phyloP scores from a whole-genome alignment of 106 monocot genomes.

The Triglochin maritima region DNA sequence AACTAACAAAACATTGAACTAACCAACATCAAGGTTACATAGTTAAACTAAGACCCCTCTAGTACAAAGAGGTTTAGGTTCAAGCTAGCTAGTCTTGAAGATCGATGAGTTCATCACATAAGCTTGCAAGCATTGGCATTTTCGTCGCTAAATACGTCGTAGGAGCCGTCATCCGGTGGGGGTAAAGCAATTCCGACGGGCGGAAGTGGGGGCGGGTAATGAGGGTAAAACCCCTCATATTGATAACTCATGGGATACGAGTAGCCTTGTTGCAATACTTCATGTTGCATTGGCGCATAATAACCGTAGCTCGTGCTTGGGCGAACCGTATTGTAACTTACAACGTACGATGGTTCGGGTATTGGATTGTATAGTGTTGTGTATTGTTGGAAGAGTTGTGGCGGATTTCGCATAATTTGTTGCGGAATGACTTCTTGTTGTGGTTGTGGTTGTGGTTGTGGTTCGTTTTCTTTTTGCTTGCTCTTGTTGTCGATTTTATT shows the following conservation, averaged over 20 bases:
- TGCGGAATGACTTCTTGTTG: neutral
- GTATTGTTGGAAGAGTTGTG: neutral
- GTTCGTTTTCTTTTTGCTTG: neutral
- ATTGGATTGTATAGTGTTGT: neutral
- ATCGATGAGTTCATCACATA: conserved; percentile 29
- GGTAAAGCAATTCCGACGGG: conserved; percentile 4
- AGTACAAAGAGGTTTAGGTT: too few relatives aligned
- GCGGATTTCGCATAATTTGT: neutral
- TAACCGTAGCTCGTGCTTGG: conserved; percentile 33
- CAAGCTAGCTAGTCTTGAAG: too few relatives aligned
- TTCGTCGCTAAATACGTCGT: conserved; percentile 52
- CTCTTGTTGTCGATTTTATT: neutral
- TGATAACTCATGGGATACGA: conserved; percentile 1
- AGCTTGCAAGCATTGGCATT: conserved; percentile 44
- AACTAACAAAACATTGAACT: too few relatives aligned
- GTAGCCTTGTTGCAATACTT: neutral
- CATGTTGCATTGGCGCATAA: conserved; percentile 4
- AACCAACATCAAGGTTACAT: too few relatives aligned
- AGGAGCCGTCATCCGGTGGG: conserved; percentile 19
- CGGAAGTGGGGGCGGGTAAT: conserved; percentile 11
- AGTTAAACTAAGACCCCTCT: too few relatives aligned
- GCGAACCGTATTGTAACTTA: conserved; percentile 39
- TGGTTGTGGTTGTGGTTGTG: neutral
- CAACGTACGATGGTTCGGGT: conserved; percentile 21
- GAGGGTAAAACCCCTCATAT: neutral